Evolutionary conservation across 2,329 filamentous ascomycete species (phyloP).

Genomic region (Hymenoscyphus linearis): DNA sequence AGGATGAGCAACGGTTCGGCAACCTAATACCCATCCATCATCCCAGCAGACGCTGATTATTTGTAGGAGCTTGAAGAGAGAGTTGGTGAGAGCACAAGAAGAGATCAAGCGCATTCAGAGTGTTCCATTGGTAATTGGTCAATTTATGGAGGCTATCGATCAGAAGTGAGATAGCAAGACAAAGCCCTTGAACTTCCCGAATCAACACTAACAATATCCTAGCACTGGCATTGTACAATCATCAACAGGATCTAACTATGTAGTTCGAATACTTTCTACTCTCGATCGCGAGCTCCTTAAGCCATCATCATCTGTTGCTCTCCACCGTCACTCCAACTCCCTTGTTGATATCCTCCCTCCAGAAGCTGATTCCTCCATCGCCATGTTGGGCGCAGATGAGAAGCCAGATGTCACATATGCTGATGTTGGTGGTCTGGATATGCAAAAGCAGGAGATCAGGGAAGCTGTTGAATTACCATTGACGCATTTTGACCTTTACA

Average conservation of each 20-base stretch:
- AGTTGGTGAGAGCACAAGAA: constrained; percentile 94
- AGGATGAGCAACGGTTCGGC: constrained; percentile 88
- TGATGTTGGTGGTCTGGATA: constrained; percentile 94
- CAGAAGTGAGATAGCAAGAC: constrained; percentile 68
- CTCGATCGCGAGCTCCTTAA: constrained; percentile 98
- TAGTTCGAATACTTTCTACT: constrained; percentile 95
- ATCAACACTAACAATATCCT: constrained; percentile 19
- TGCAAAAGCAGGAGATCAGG: constrained; percentile 99
- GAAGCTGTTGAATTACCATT: constrained; percentile 95
- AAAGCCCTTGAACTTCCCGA: background rate
- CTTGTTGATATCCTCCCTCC: constrained; percentile 98
- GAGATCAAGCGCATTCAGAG: constrained; percentile 99
- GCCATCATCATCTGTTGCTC: constrained; percentile 92
- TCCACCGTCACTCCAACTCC: constrained; percentile 97
- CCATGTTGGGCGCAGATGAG: constrained; percentile 93
- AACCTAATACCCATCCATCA: background rate
- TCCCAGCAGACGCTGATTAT: constrained; percentile 14
- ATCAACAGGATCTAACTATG: constrained; percentile 97
- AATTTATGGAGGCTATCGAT: constrained; percentile 99
- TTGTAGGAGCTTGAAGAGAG: constrained; percentile 83
- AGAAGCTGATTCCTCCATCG: constrained; percentile 96
- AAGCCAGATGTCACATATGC: constrained; percentile 98
- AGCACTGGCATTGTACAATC: constrained; percentile 98
- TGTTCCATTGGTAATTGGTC: constrained; percentile 93
- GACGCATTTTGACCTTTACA: constrained; percentile 97